Evolutionary conservation across 2,329 filamentous ascomycete genomes (phyloP).

Genomic region (Bimuria novae-zelandiae): DNA sequence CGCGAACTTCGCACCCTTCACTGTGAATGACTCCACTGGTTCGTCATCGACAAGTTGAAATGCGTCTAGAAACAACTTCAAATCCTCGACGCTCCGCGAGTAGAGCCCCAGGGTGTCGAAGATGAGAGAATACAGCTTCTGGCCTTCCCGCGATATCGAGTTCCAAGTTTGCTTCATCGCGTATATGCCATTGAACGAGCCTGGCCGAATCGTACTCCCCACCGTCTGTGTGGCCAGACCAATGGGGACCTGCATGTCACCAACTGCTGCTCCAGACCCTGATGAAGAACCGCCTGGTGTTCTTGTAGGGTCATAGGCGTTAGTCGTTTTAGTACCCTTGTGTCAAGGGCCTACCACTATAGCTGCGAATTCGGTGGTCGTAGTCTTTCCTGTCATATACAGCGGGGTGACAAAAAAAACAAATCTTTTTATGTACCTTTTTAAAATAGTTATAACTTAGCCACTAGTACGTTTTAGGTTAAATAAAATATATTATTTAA

Average conservation of each 20-base stretch:
- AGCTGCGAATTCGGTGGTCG: constrained; percentile 68
- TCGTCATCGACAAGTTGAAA: constrained; percentile 61
- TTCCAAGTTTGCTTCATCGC: constrained; percentile 71
- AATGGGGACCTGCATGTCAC: constrained; percentile 65
- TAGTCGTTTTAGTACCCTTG: constrained; percentile 55
- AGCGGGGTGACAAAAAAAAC: no score
- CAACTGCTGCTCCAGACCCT: constrained; percentile 69
- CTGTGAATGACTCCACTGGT: constrained; percentile 41
- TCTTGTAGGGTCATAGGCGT: constrained; percentile 58
- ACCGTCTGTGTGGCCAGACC: constrained; percentile 69
- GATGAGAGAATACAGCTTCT: constrained; percentile 62
- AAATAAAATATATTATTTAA: no score
- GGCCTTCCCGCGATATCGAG: constrained; percentile 64
- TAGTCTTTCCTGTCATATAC: constrained; percentile 56
- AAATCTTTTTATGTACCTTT: no score
- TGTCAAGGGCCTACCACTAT: constrained; percentile 52
- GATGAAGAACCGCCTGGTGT: constrained; percentile 72
- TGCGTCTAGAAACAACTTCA: constrained; percentile 59
- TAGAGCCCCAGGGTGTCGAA: constrained; percentile 68
- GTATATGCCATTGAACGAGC: constrained; percentile 67
- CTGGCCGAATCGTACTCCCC: constrained; percentile 67
- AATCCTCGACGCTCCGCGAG: constrained; percentile 61
- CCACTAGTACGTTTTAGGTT: no score
- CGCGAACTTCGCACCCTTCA: constrained; percentile 58
- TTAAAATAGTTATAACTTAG: no score